A percentile compares a stretch with the other conserved stretches of the same genome.
These are phyloP conservation scores for Gonium pectorale DNA, from an alignment of 139 green algal genomes.

Conservation along the genomic window DNA sequence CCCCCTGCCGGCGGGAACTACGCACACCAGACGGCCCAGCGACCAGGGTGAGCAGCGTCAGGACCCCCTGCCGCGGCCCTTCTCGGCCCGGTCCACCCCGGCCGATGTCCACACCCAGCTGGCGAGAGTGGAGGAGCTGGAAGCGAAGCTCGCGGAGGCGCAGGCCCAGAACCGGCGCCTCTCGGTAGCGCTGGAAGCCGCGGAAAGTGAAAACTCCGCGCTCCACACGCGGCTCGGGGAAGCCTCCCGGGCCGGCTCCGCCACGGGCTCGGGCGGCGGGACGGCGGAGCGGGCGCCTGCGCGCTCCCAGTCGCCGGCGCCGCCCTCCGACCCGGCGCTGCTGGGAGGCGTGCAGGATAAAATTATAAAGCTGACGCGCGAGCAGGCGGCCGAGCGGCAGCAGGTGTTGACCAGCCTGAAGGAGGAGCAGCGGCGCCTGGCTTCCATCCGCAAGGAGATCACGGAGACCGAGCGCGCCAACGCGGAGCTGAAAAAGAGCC, in stretches of 20 bases:
- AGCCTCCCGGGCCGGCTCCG: too few relatives aligned
- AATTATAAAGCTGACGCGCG: constrained; percentile 35
- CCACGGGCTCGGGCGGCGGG: too few relatives aligned
- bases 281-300: too few relatives aligned
- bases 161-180: not conserved
- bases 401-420: constrained; percentile 23
- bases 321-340: constrained; percentile 26
- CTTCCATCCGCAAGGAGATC: constrained; percentile 38
- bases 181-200: not conserved
- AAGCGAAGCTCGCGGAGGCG: constrained; percentile 16
- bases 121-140: not conserved
- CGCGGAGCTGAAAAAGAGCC: constrained; percentile 33
- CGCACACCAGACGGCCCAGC: too few relatives aligned
- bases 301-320: not conserved
- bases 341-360: constrained; percentile 47
- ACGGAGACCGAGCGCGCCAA: constrained; percentile 36
- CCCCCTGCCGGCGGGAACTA: too few relatives aligned
- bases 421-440: constrained; percentile 47
- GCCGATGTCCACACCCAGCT: not conserved
- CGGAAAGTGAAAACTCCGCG: constrained; percentile 13
- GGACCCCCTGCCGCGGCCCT: too few relatives aligned
- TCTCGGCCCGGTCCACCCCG: too few relatives aligned
- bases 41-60: too few relatives aligned
- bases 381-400: constrained; percentile 26
- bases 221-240: not conserved